Conservation (phyloP, 2,329 filamentous ascomycete species). For the Claviceps sp. region DNA sequence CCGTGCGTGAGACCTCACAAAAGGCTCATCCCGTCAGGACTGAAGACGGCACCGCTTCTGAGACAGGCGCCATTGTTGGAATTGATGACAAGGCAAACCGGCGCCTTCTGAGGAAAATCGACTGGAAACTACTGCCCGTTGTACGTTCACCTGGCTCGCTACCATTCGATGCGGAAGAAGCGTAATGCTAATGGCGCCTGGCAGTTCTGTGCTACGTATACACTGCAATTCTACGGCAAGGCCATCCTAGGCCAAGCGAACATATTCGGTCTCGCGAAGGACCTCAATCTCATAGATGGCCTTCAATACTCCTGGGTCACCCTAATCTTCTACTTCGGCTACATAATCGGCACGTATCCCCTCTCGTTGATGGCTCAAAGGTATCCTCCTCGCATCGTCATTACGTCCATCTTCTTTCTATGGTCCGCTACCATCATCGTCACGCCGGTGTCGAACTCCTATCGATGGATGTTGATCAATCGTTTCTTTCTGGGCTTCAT, state of each 20-base stretch:
- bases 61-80: neutral
- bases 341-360: conserved; percentile 18
- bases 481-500: conserved; percentile 25
- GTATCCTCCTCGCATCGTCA: conserved; percentile 16
- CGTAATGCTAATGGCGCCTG: neutral
- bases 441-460: conserved; percentile 7
- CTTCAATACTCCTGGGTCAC: conserved; percentile 18
- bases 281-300: conserved; percentile 15
- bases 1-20: neutral
- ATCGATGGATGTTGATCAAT: conserved; percentile 18
- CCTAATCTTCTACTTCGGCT: conserved; percentile 22
- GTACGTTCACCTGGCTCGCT: conserved; percentile 4
- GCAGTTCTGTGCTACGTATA: conserved; percentile 17
- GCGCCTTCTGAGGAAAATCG: conserved; percentile 5
- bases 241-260: conserved; percentile 13
- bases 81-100: neutral
- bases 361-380: conserved; percentile 17
- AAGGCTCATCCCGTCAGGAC: neutral
- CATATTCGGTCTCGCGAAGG: conserved; percentile 17
- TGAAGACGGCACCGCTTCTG: neutral
- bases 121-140: conserved; percentile 13
- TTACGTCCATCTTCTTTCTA: conserved; percentile 15
- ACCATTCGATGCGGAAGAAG: neutral
- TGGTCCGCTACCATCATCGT: conserved; percentile 19
- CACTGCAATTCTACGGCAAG: conserved; percentile 18